Percentiles rank a stretch among this genome's conserved stretches.
phyloP scores from a whole-genome alignment of 2,329 filamentous ascomycete genomes.

The Xylaria sp. region DNA sequence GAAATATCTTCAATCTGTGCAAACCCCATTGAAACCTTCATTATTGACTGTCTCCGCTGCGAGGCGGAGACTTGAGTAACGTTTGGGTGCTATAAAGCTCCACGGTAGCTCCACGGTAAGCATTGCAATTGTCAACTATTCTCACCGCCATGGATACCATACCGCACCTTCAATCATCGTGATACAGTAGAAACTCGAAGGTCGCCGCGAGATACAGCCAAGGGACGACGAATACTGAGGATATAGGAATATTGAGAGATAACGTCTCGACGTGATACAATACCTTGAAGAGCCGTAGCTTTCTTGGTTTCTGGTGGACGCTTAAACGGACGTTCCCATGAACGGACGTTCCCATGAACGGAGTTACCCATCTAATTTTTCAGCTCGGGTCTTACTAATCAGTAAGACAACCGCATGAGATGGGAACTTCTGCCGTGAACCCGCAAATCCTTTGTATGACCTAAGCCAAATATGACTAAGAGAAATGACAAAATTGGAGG shows the following conservation, averaged over 20 bases:
- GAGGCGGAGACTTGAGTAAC: neutral
- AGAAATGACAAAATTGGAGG: neutral
- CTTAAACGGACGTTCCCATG: too few relatives aligned
- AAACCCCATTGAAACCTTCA: neutral
- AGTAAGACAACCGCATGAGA: neutral
- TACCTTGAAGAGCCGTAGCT: too few relatives aligned
- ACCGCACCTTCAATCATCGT: neutral
- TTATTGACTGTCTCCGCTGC: neutral
- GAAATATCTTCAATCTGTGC: too few relatives aligned
- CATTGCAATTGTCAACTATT: neutral
- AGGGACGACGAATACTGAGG: neutral
- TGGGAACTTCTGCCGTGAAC: neutral
- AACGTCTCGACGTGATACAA: neutral
- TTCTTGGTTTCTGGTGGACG: too few relatives aligned
- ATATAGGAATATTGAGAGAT: neutral
- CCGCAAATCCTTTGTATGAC: slow-evolving; percentile 6
- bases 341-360: too few relatives aligned
- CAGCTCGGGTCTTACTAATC: neutral
- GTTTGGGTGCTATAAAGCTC: neutral
- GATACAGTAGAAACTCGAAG: neutral
- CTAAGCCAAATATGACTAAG: neutral
- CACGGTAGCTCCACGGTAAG: neutral
- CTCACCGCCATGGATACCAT: neutral
- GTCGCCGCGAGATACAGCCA: neutral
- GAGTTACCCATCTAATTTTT: neutral